phyloP scores from a whole-genome alignment of 495 filamentous ascomycete genomes.

The Podospora fimiseda region DNA sequence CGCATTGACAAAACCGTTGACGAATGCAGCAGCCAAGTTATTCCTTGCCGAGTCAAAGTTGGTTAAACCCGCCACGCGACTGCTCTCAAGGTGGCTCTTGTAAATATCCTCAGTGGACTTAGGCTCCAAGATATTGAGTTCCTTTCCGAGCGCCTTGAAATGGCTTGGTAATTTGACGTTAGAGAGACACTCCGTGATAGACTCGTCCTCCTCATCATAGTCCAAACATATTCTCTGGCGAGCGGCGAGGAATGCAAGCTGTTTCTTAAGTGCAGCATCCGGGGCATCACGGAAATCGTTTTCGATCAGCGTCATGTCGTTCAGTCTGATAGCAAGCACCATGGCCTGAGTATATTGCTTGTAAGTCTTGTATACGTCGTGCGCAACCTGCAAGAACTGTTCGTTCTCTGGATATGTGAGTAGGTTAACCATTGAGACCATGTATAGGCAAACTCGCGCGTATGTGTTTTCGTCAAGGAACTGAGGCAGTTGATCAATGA shows the following conservation, averaged over 20 bases:
- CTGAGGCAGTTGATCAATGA: constrained; percentile 83
- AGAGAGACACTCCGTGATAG: constrained; percentile 73
- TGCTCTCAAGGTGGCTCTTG: constrained; percentile 97
- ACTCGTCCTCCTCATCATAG: constrained; percentile 56
- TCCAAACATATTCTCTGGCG: constrained; percentile 87
- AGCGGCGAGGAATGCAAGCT: constrained; percentile 89
- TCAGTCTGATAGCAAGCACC: constrained; percentile 86
- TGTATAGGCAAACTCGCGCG: constrained; percentile 87
- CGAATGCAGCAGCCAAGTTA: constrained; percentile 92
- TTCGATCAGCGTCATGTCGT: constrained; percentile 74
- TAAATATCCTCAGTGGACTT: constrained; percentile 99
- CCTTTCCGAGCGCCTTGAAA: constrained; percentile 90
- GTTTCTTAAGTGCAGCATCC: constrained; percentile 79
- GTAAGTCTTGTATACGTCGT: constrained; percentile 86
- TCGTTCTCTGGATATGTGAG: constrained; percentile 97
- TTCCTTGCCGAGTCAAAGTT: constrained; percentile 93
- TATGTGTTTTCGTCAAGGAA: constrained; percentile 94
- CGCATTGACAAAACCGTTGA: constrained; percentile 94
- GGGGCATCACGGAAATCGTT: constrained; percentile 70
- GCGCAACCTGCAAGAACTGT: constrained; percentile 82
- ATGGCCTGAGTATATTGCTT: constrained; percentile 89
- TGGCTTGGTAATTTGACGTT: constrained; percentile 84
- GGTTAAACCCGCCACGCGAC: constrained; percentile 80
- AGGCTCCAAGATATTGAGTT: constrained; percentile 92
- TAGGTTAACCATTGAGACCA: constrained; percentile 97